A percentile compares a stretch with the other conserved stretches of the same genome.
These are phyloP conservation scores for Saturnispora mendoncae DNA, from an alignment of 805 yeast genomes.

Conservation along the genomic window DNA sequence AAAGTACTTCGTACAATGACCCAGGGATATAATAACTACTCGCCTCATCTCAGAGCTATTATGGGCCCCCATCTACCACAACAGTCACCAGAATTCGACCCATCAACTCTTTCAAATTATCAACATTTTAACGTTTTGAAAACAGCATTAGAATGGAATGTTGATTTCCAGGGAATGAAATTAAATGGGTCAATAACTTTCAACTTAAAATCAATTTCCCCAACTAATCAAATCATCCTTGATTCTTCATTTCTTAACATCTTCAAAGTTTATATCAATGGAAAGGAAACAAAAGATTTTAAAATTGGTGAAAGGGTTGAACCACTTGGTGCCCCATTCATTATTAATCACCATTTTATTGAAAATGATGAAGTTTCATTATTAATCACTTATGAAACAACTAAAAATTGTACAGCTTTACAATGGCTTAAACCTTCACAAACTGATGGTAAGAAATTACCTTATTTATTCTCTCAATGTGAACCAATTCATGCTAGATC, in stretches of 20 bases:
- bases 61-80: slow-evolving; percentile 29
- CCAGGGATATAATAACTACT: slow-evolving; percentile 21
- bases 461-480: slow-evolving; percentile 78
- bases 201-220: slow-evolving; percentile 29
- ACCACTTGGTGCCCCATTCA: slow-evolving; percentile 54
- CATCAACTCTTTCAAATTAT: slow-evolving; percentile 75
- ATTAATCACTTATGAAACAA: slow-evolving; percentile 54
- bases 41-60: slow-evolving; percentile 20
- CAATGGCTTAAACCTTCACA: slow-evolving; percentile 75
- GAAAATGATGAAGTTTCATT: slow-evolving; percentile 23
- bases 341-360: slow-evolving; percentile 22
- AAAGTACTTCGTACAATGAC: too few species aligned
- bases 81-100: slow-evolving; percentile 51
- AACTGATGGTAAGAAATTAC: slow-evolving; percentile 61
- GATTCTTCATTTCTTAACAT: slow-evolving; percentile 63
- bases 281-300: slow-evolving; percentile 20
- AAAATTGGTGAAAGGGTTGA: slow-evolving; percentile 34
- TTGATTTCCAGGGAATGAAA: slow-evolving; percentile 45
- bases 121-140: slow-evolving; percentile 38
- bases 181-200: slow-evolving; percentile 50
- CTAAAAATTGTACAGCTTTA: slow-evolving; percentile 69
- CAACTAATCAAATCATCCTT: slow-evolving; percentile 37
- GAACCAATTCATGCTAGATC: slow-evolving; percentile 89
- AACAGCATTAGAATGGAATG: slow-evolving; percentile 44
- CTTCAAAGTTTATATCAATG: slow-evolving; percentile 36